Evolutionary conservation across 768 basidiomycete genomes (phyloP), one percentile per base, ranked within the genome.

Genomic region (Naganishia friedmannii): DNA sequence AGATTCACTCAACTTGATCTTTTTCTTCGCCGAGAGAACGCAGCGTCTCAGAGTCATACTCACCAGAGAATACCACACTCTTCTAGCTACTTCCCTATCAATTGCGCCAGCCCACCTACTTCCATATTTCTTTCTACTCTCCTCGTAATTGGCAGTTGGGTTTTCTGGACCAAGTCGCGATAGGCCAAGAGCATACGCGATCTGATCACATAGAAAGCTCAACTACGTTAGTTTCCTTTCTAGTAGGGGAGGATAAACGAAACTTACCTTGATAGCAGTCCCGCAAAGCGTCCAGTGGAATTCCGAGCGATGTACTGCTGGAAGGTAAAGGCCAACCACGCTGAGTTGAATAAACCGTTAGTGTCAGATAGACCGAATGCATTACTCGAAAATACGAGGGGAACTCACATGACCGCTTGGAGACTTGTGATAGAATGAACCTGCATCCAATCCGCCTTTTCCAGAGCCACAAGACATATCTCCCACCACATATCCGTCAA

Each of bases 371-470:
- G 6, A 45, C 19, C 12, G 7, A 28, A 13, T 28, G 3, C 2
- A 28, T 34, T 31, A 13, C 15, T 4, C 15, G 48, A 51, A 48
- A n/a, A n/a, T n/a, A n/a, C 28, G 13, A 6, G 28, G 15, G 15
- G 15, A 21, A 53, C 69, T 65, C 53, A 70, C 69, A 70, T 65
- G n/a, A 70, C 45, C 17, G 69, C 53, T 39, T 70, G 69, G 12
- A 70, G 19, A 37, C 51, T 54, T 4, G 39, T 54, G n/a, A 70
- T 63, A 1, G 28, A 26, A 58, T 70, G 69, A 17, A 53, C 60
- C 53, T 70, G 69, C 60, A 70, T 45, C 69, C 69, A 70, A 23
- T 70, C 56, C 58, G 48, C 42, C 21, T 48, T 58, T n/a, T 70
- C 69, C 55, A 70, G 28, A 23, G 69, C 69, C n/a, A 29, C 21